phyloP scores from a whole-genome alignment of 495 filamentous ascomycete species.

The Aspergillus sclerotiicarbonarius region DNA sequence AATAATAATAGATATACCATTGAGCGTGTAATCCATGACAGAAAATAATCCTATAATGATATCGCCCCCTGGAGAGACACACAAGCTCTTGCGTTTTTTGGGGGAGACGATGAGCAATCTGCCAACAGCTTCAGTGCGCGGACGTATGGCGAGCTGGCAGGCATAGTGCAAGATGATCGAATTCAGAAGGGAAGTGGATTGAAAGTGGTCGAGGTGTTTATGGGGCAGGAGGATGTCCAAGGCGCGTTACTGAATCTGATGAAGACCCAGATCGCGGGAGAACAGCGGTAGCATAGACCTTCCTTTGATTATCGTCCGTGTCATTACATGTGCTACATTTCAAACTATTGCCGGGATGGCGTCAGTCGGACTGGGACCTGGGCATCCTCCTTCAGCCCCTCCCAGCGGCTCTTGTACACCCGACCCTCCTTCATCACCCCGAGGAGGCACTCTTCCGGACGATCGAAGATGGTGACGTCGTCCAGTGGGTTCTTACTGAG shows the following conservation, averaged over 20 bases:
- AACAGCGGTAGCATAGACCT: neutral
- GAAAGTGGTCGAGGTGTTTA: slow-evolving; percentile 44
- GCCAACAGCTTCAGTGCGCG: slow-evolving; percentile 27
- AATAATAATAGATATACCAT: slow-evolving; percentile 78
- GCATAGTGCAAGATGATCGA: slow-evolving; percentile 30
- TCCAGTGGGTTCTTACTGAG: no score
- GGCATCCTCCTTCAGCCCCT: no score
- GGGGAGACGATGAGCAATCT: slow-evolving; percentile 33
- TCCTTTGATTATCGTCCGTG: no score
- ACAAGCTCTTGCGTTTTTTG: slow-evolving; percentile 42
- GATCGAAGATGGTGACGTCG: no score
- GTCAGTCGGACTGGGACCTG: no score
- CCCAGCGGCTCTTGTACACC: no score
- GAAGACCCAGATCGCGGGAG: slow-evolving; percentile 10
- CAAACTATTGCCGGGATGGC: no score
- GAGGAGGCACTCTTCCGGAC: no score
- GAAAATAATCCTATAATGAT: slow-evolving; percentile 74
- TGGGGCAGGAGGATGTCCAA: slow-evolving; percentile 46
- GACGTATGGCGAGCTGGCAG: slow-evolving; percentile 38
- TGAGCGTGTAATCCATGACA: slow-evolving; percentile 71
- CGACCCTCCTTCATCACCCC: no score
- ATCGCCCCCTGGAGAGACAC: slow-evolving; percentile 63
- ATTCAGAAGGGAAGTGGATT: slow-evolving; percentile 39
- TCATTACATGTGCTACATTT: no score
- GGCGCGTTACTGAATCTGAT: slow-evolving; percentile 2